phyloP scores from a whole-genome alignment of 345 rosid species.

The Isatis tinctoria region DNA sequence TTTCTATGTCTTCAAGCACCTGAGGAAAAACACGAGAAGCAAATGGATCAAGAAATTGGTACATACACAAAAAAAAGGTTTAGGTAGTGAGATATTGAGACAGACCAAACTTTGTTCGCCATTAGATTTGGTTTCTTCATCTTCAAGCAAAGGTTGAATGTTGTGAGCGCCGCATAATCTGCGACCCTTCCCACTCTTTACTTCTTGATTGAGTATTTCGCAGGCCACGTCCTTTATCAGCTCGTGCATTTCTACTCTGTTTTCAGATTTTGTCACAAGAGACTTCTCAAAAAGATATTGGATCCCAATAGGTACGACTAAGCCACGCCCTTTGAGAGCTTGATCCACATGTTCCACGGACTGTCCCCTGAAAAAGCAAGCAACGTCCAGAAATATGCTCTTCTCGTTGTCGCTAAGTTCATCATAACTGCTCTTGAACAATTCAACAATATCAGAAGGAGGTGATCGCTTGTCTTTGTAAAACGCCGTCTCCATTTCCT shows the following conservation, averaged over 20 bases:
- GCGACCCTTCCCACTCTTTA: not conserved
- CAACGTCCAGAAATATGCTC: conserved; percentile 31
- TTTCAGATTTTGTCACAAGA: not conserved
- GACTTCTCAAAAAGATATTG: conserved; percentile 27
- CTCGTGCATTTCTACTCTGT: not conserved
- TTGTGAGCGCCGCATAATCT: not conserved
- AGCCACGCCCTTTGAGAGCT: conserved; percentile 11
- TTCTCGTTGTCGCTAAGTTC: conserved; percentile 24
- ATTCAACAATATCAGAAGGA: not conserved
- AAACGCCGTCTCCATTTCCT: not conserved
- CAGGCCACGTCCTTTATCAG: conserved; percentile 19
- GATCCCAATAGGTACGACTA: conserved; percentile 14
- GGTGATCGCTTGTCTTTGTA: not conserved
- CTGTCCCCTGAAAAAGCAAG: not conserved
- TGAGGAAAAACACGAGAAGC: not conserved
- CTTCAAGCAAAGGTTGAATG: conserved; percentile 6
- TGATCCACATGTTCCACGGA: no score
- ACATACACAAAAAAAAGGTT: not conserved
- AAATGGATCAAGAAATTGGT: not conserved
- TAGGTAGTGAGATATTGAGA: not conserved
- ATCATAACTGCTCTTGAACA: conserved; percentile 27
- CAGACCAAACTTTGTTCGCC: not conserved
- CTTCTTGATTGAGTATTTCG: conserved; percentile 12
- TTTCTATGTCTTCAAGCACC: conserved; percentile 18
- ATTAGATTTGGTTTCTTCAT: not conserved